These are phyloP conservation scores for Candida tibetensis DNA, from an alignment of 805 yeast genomes.

Conservation along the genomic window DNA sequence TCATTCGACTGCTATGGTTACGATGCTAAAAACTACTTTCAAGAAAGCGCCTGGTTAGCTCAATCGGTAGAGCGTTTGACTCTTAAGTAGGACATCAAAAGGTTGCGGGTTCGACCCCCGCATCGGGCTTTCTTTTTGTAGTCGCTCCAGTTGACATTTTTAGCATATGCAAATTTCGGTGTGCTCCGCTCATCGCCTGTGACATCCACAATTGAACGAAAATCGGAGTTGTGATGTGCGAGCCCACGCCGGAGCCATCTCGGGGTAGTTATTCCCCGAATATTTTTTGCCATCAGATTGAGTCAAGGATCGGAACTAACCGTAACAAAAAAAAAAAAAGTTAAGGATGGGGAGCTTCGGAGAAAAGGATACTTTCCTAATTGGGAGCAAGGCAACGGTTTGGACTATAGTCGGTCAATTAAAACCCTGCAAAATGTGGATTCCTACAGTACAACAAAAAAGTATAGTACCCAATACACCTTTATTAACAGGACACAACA, in stretches of 20 bases:
- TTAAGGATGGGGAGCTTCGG: no score
- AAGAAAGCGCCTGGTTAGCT: slow-evolving; percentile 11
- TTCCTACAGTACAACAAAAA: no score
- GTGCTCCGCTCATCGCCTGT: neutral
- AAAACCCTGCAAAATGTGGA: no score
- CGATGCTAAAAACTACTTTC: neutral
- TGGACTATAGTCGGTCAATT: no score
- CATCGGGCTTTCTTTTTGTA: slow-evolving; percentile 15
- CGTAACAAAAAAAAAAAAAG: neutral
- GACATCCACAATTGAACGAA: neutral
- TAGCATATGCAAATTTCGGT: neutral
- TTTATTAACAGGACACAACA: no score
- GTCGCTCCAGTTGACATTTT: no score
- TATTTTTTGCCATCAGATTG: neutral
- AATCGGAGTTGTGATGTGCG: neutral
- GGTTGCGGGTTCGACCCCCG: slow-evolving; percentile 21
- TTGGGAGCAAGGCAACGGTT: no score
- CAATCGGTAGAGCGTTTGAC: slow-evolving; percentile 15
- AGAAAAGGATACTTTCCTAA: slow-evolving; percentile 5
- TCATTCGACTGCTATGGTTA: no score
- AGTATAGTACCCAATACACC: no score
- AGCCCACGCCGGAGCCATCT: slow-evolving; percentile 4
- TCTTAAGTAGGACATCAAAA: slow-evolving; percentile 13
- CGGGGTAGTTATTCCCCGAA: neutral
- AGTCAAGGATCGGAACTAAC: neutral